A percentile compares a stretch with the other conserved stretches of the same genome.
Conservation (phyloP, 345 rosid species). For the Lumnitzera littorea region DNA sequence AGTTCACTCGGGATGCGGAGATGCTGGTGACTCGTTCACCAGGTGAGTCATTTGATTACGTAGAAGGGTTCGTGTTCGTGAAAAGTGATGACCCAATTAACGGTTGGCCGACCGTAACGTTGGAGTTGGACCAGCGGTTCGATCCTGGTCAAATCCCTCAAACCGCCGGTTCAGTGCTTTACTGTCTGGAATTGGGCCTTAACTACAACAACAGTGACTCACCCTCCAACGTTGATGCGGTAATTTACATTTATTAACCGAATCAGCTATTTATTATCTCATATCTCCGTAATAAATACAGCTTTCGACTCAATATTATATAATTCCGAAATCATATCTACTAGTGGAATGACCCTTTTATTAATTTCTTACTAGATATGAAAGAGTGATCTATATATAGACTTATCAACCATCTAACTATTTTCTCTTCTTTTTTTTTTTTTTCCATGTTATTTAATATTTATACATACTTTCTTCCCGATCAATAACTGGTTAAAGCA, state of each 20-base stretch:
- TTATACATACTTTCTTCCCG: no score
- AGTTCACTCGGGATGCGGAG: constrained; percentile 72
- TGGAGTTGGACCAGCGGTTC: constrained; percentile 32
- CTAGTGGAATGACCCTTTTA: not conserved
- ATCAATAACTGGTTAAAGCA: no score
- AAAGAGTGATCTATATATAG: no score
- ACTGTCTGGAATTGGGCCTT: constrained; percentile 78
- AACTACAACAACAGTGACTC: constrained; percentile 42
- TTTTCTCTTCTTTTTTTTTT: no score
- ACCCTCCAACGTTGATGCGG: constrained; percentile 50
- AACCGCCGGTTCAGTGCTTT: constrained; percentile 63
- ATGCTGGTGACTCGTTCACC: constrained; percentile 55
- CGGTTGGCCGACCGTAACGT: constrained; percentile 78
- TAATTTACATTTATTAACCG: constrained; percentile 16
- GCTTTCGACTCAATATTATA: not conserved
- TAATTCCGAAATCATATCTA: not conserved
- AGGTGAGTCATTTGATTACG: constrained; percentile 63
- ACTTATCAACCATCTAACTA: no score
- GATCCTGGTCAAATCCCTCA: constrained; percentile 38
- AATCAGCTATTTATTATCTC: not conserved
- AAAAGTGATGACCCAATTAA: constrained; percentile 74
- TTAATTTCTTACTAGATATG: not conserved
- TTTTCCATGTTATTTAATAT: no score
- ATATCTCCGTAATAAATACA: not conserved
- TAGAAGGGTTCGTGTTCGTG: constrained; percentile 85